Evolutionary conservation across 768 basidiomycete genomes (phyloP).

Genomic region (Exsudoporus frostii): DNA sequence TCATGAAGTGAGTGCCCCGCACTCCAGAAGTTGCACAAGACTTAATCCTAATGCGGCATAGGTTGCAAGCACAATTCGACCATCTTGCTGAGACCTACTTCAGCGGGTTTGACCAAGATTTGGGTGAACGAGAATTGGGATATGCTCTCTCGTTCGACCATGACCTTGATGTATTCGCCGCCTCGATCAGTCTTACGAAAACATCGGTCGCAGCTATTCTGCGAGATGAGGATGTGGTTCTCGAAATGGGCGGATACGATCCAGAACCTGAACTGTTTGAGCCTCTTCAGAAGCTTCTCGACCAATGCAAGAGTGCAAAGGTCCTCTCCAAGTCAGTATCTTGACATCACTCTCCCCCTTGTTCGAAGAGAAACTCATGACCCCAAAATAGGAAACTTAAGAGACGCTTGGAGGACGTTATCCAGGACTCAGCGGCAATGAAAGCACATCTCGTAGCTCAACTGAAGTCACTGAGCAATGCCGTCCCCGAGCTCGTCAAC

Average conservation of each 20-base stretch:
- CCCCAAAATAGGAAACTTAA: slow-evolving; percentile 73
- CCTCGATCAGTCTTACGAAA: slow-evolving; percentile 86
- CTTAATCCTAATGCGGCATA: slow-evolving; percentile 30
- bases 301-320: slow-evolving; percentile 80
- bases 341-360: background rate
- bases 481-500: slow-evolving; percentile 79
- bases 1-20: slow-evolving; percentile 68
- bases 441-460: slow-evolving; percentile 68
- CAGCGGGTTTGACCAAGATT: slow-evolving; percentile 74
- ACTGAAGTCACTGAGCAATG: slow-evolving; percentile 66
- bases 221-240: slow-evolving; percentile 72
- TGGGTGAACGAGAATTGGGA: slow-evolving; percentile 87
- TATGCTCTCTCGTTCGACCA: slow-evolving; percentile 79
- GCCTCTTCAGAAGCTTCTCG: slow-evolving; percentile 79
- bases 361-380: slow-evolving; percentile 1
- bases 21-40: background rate
- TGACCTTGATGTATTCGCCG: slow-evolving; percentile 92
- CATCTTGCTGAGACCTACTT: slow-evolving; percentile 90
- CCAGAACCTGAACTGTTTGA: slow-evolving; percentile 73
- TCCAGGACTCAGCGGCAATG: slow-evolving; percentile 66
- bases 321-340: slow-evolving; percentile 65
- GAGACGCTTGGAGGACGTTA: slow-evolving; percentile 79
- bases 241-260: slow-evolving; percentile 74
- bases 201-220: slow-evolving; percentile 73
- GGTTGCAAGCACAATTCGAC: slow-evolving; percentile 90